phyloP scores from a whole-genome alignment of 2,329 filamentous ascomycete genomes.

The Septoria linicola region DNA sequence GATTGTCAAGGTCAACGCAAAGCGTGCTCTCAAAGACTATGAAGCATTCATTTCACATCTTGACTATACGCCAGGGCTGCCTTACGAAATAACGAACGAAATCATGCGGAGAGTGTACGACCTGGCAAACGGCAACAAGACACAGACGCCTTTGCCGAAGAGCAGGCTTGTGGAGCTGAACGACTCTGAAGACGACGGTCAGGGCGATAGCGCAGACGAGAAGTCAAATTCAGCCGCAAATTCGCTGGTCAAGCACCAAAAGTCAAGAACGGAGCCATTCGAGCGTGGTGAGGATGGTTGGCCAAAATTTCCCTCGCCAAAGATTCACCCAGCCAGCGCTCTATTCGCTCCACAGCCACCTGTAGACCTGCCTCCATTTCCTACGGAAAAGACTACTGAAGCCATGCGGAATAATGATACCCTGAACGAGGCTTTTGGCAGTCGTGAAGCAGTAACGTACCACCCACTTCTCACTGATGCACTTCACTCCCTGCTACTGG shows the following conservation, averaged over 20 bases:
- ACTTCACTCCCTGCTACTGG: conserved; percentile 73
- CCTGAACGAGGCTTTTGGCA: conserved; percentile 40
- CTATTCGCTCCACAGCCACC: conserved; percentile 71
- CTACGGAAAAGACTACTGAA: conserved; percentile 43
- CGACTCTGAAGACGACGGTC: conserved; percentile 26
- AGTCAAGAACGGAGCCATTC: conserved; percentile 33
- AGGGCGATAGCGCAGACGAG: conserved; percentile 22
- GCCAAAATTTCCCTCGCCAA: conserved; percentile 50
- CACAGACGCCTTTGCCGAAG: conserved; percentile 34
- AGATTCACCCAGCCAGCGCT: conserved; percentile 57
- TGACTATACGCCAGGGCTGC: conserved; percentile 73
- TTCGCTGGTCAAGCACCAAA: conserved; percentile 48
- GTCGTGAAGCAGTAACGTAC: conserved; percentile 69
- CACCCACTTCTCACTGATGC: conserved; percentile 78
- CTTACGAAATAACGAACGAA: conserved; percentile 58
- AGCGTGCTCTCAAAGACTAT: conserved; percentile 73
- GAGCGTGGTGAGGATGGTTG: conserved; percentile 41
- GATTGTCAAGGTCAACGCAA: conserved; percentile 70
- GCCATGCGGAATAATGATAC: conserved; percentile 32
- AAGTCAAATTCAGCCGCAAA: conserved; percentile 34
- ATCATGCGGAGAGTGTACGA: conserved; percentile 59
- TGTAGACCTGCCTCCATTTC: conserved; percentile 66
- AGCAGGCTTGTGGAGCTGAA: conserved; percentile 33
- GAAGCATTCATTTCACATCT: conserved; percentile 69
- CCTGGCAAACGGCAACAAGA: conserved; percentile 49